A percentile compares a stretch with the other conserved stretches of the same genome.
Evolutionary conservation across 305 asterid genomes (phyloP).

Genomic region (Stenogyne calaminthoides): DNA sequence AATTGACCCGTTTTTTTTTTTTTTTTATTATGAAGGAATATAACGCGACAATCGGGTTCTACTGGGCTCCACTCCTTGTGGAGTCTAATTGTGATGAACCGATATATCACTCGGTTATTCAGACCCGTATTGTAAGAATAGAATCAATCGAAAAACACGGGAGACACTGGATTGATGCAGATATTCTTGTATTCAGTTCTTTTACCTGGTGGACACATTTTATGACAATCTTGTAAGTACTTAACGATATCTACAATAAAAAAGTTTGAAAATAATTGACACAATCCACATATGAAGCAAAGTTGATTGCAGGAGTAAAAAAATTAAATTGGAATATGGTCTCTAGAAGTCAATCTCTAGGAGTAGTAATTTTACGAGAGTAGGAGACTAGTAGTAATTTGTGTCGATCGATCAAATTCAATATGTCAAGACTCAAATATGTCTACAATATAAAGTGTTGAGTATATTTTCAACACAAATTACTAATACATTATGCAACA

Average conservation of each 20-base stretch:
- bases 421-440: background rate
- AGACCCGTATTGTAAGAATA: conserved; percentile 39
- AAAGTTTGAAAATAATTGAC: too few species aligned
- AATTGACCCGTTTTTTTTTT: background rate
- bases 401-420: too few species aligned
- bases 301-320: too few species aligned
- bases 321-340: too few species aligned
- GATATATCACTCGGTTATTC: conserved; percentile 23
- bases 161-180: conserved; percentile 64
- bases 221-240: conserved; percentile 47
- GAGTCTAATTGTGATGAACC: conserved; percentile 70
- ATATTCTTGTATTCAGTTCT: conserved; percentile 61
- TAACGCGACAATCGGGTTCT: conserved; percentile 62
- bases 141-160: conserved; percentile 62
- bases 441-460: background rate
- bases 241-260: background rate
- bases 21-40: conserved; percentile 45
- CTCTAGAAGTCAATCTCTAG: too few species aligned
- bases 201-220: conserved; percentile 64
- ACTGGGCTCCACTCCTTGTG: conserved; percentile 78
- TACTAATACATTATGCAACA: background rate
- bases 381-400: too few species aligned
- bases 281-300: too few species aligned
- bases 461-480: background rate
- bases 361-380: too few species aligned